Percentiles rank a stretch among this genome's conserved stretches.
These are phyloP conservation scores for Zychaea mexicana DNA, from an alignment of 371 early-diverging fungal genomes.

Conservation along the genomic window DNA sequence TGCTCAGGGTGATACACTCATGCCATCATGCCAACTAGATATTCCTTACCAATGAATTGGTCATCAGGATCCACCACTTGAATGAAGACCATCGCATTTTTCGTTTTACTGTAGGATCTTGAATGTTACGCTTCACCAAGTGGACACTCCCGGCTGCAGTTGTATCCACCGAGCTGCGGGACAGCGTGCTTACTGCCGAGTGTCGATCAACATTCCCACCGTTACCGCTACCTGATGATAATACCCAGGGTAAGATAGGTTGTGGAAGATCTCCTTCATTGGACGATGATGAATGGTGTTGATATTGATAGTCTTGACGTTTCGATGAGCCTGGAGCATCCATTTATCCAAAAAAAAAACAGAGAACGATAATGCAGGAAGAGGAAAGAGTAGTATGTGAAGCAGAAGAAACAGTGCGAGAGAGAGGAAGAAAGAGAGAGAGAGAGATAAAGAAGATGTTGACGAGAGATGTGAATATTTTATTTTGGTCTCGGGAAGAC, in stretches of 20 bases:
- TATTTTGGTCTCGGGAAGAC: no score
- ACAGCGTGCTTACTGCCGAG: constrained; percentile 21
- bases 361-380: no score
- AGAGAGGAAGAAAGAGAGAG: no score
- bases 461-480: no score
- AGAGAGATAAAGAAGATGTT: background rate
- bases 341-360: background rate
- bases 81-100: constrained; percentile 55
- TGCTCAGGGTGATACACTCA: no score
- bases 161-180: constrained; percentile 9
- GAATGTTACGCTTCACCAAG: constrained; percentile 36
- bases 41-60: constrained; percentile 52
- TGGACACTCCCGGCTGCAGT: constrained; percentile 17
- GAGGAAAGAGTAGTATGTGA: no score
- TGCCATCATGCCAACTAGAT: no score
- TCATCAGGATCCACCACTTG: constrained; percentile 52
- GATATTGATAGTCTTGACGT: background rate
- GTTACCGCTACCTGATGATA: constrained; percentile 27
- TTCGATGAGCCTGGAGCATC: background rate
- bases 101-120: constrained; percentile 32
- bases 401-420: no score
- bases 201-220: constrained; percentile 13
- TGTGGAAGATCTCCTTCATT: constrained; percentile 23
- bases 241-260: constrained; percentile 48
- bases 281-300: background rate